A percentile compares a stretch with the other conserved stretches of the same genome.
Evolutionary conservation across 371 early-diverging fungal species (phyloP).

Genomic region (Batkoa obscura): DNA sequence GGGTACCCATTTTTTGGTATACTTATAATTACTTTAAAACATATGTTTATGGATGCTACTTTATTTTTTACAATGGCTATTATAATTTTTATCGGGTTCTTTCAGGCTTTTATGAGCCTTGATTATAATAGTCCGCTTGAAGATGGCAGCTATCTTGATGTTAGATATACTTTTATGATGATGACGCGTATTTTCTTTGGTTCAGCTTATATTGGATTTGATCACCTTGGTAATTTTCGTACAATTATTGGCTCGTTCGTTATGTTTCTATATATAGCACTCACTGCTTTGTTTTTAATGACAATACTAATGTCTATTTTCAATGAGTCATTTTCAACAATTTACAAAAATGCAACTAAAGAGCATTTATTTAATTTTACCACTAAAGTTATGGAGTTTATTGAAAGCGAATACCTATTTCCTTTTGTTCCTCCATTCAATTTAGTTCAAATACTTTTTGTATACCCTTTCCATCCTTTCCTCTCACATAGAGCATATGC

Average conservation of each 20-base stretch:
- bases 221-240: not conserved
- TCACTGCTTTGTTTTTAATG: not conserved
- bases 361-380: constrained; percentile 5
- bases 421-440: constrained; percentile 8
- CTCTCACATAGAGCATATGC: not conserved
- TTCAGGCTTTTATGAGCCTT: not conserved
- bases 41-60: not conserved
- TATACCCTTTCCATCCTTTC: constrained; percentile 1
- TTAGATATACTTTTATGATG: not conserved
- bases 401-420: constrained; percentile 1
- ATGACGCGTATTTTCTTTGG: not conserved
- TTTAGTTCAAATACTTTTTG: constrained; percentile 1
- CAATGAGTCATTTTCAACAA: not conserved
- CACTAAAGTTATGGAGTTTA: not conserved
- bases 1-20: constrained; percentile 4
- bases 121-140: not conserved
- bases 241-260: not conserved
- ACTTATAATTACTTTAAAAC: not conserved
- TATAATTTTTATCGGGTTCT: constrained; percentile 4
- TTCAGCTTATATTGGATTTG: constrained; percentile 3
- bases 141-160: no score
- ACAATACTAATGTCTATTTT: constrained; percentile 2
- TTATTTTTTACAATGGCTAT: not conserved
- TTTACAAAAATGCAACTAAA: not conserved
- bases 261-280: not conserved